Conservation (phyloP, 2,329 filamentous ascomycete genomes). For the Alternaria triticimaculans region DNA sequence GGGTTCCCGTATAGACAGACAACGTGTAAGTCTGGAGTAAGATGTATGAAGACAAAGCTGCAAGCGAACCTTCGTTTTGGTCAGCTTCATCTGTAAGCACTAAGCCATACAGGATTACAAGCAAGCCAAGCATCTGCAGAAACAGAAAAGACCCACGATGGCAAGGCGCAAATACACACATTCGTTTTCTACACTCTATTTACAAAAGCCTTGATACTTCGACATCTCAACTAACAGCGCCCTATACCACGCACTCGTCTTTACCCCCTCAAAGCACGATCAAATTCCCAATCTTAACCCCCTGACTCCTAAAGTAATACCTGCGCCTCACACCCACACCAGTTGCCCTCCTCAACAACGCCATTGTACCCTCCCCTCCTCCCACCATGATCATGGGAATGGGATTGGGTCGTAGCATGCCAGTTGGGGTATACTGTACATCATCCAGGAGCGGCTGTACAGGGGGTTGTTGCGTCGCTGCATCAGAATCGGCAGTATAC, state of each 20-base stretch:
- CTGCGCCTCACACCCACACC: slow-evolving; percentile 77
- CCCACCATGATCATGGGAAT: slow-evolving; percentile 84
- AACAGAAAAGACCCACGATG: too few species aligned
- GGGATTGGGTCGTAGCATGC: slow-evolving; percentile 71
- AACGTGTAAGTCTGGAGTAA: too few species aligned
- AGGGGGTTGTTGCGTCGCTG: slow-evolving; percentile 35
- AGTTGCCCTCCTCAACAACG: slow-evolving; percentile 66
- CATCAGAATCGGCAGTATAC: not conserved
- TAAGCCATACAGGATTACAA: too few species aligned
- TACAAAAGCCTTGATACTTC: too few species aligned
- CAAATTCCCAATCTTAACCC: slow-evolving; percentile 78
- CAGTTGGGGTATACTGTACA: slow-evolving; percentile 72
- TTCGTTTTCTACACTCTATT: too few species aligned
- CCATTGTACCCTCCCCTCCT: slow-evolving; percentile 71
- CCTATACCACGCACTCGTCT: too few species aligned
- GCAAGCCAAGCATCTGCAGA: too few species aligned
- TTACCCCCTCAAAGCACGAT: slow-evolving; percentile 61
- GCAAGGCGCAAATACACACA: too few species aligned
- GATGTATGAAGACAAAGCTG: too few species aligned
- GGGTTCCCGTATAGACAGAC: not conserved
- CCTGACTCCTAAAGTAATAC: slow-evolving; percentile 83
- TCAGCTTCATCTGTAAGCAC: too few species aligned
- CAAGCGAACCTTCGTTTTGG: rapidly evolving
- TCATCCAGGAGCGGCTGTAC: slow-evolving; percentile 77
- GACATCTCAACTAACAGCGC: too few species aligned